These are phyloP conservation scores for Thraustochytrium sp. DNA, from an alignment of 352 stramenopile genomes.

Conservation along the genomic window DNA sequence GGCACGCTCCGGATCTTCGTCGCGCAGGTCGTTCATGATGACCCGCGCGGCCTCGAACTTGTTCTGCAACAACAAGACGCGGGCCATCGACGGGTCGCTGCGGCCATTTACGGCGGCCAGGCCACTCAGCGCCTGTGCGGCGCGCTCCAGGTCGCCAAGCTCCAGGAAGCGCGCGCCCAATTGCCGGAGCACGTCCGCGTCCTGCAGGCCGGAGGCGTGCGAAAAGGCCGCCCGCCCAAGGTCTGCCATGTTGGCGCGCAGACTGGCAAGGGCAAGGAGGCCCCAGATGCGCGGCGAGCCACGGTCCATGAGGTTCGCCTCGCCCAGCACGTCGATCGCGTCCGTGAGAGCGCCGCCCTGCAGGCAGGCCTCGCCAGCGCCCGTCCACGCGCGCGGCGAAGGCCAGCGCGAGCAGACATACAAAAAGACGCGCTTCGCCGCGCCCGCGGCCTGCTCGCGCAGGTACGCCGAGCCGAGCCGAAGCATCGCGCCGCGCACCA, in stretches of 20 bases:
- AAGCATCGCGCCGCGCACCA: background rate
- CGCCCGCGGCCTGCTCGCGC: background rate
- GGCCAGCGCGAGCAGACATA: background rate
- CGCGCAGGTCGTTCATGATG: background rate
- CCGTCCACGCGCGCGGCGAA: background rate
- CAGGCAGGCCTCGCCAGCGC: background rate
- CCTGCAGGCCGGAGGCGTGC: background rate
- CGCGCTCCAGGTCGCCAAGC: background rate
- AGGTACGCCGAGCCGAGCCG: background rate
- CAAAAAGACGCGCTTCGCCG: background rate
- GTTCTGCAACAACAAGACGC: background rate
- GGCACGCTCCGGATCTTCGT: background rate
- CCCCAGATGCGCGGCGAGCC: background rate
- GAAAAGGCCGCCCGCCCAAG: background rate
- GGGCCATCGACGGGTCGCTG: background rate
- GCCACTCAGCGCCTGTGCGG: background rate
- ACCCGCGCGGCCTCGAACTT: background rate
- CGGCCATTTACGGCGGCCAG: background rate
- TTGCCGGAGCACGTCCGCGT: background rate
- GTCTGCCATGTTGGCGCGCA: background rate
- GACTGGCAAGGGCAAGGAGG: background rate
- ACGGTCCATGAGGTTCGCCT: constrained; percentile 15
- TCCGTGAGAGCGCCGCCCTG: background rate
- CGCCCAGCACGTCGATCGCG: background rate
- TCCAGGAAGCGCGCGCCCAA: background rate